Base-by-base conservation (phyloP, 768 basidiomycete genomes). In the Pulveroboletus sp. region DNA sequence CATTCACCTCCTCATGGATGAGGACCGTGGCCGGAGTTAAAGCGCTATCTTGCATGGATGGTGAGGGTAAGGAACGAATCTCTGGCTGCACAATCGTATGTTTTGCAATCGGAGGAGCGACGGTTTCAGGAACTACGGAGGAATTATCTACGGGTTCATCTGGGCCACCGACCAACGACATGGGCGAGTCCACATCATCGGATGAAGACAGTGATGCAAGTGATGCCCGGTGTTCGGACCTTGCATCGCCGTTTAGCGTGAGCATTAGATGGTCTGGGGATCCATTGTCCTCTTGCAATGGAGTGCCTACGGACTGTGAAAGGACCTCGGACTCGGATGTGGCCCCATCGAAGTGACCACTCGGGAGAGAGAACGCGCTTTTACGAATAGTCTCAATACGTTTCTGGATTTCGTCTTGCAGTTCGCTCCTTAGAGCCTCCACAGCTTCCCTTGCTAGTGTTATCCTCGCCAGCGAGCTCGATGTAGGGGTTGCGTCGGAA, bases 391-490 rank as follows among this genome's bases (percentile, higher is more conserved):
- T 59, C 13, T 68, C 62, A 41, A 86, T 37, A 33, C 84, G 69
- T 55, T 72, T 74, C 48, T 71, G 72, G 15, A 74, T 73, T 62
- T 89, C 84, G 7, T 60, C 57, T 53, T 81, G 73, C 38, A 90
- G 62, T 60, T 90, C 86, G 39, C 70, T 68, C 35, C 74, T 68
- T n/a, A 90, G 66, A 2, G 73, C 66, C 27, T 75, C 71, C 8
- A 84, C 73, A 0, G 80, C 72, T 9, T 71, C 68, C 51, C 79
- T 71, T 1, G 79, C 78, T 0, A 76, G 68, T 9, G 78, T 46
- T 14, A 84, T 65, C 27, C 84, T 71, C 2, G 78, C 83, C 32
- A 81, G 55, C 1, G 78, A 73, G 2, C 80, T 84, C 0, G 75
- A 69, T 1, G 70, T 38, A 26, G 36, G 40, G 8, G 31, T 56